Percentiles rank a stretch among this genome's conserved stretches.
phyloP scores from a whole-genome alignment of 1,284 basidiomycete species.

The Lentinula novae-zelandiae region DNA sequence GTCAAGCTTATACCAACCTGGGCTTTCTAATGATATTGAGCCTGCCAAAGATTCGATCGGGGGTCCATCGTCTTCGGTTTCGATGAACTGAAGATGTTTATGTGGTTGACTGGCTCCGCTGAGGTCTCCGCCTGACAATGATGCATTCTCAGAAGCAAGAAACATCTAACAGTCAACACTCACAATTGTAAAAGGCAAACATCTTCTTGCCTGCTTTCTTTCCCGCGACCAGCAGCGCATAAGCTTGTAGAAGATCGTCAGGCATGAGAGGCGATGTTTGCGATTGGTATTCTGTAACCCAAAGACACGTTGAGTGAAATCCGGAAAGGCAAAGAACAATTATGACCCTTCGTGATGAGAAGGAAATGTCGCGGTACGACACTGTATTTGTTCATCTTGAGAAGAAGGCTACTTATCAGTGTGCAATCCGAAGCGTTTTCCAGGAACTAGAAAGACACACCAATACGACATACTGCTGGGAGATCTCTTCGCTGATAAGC shows the following conservation, averaged over 20 bases:
- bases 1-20: constrained; percentile 36
- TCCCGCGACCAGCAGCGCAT: constrained; percentile 67
- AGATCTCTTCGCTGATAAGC: constrained; percentile 45
- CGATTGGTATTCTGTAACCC: constrained; percentile 57
- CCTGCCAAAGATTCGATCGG: constrained; percentile 72
- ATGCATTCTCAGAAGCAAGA: not conserved
- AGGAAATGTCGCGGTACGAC: constrained; percentile 81
- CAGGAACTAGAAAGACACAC: constrained; percentile 39
- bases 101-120: constrained; percentile 88
- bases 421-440: not conserved
- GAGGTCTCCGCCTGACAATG: constrained; percentile 58
- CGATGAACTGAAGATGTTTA: constrained; percentile 84
- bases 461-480: constrained; percentile 68
- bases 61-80: constrained; percentile 56
- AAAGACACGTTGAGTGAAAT: not conserved
- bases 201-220: constrained; percentile 53
- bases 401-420: not conserved
- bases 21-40: constrained; percentile 52
- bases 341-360: constrained; percentile 71
- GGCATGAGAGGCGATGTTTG: constrained; percentile 80
- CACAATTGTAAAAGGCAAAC: constrained; percentile 87
- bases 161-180: constrained; percentile 17
- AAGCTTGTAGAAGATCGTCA: constrained; percentile 70
- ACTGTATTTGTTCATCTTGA: constrained; percentile 82
- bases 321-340: not conserved